Evolutionary conservation across 163 green algal genomes (phyloP).

Genomic region (Scenedesmus sp.): DNA sequence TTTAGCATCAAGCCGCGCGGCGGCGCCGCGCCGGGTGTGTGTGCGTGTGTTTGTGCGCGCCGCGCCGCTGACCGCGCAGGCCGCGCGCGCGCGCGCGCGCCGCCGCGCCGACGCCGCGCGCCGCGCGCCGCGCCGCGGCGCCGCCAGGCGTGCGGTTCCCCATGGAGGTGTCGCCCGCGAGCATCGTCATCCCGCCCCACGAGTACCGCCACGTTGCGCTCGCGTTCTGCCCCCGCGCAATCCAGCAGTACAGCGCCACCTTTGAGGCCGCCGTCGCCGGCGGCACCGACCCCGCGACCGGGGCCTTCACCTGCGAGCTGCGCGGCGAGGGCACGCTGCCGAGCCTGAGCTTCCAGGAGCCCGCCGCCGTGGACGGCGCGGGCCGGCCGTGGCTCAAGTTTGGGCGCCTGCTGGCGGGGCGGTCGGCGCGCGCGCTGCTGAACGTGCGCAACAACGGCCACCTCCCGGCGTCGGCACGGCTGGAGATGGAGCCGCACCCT

Average conservation of each 20-base stretch:
- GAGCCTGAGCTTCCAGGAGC: slow-evolving; percentile 65
- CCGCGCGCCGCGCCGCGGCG: too few relatives aligned
- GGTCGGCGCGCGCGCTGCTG: slow-evolving; percentile 49
- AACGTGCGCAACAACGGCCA: slow-evolving; percentile 79
- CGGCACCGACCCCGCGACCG: slow-evolving; percentile 71
- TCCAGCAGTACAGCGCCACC: slow-evolving; percentile 69
- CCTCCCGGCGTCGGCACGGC: slow-evolving; percentile 60
- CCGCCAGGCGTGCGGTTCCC: slow-evolving; percentile 57
- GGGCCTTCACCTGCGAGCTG: slow-evolving; percentile 72
- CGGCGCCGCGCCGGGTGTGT: neutral
- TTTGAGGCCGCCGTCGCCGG: slow-evolving; percentile 71
- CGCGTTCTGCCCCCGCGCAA: slow-evolving; percentile 69
- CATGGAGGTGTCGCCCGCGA: slow-evolving; percentile 64
- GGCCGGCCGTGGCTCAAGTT: slow-evolving; percentile 69
- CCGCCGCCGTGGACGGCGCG: slow-evolving; percentile 49
- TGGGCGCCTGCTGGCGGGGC: slow-evolving; percentile 65
- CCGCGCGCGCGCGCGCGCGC: too few relatives aligned
- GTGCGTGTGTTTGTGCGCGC: too few relatives aligned
- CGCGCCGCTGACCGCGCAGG: too few relatives aligned
- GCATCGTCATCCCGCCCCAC: slow-evolving; percentile 70
- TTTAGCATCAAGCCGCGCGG: slow-evolving; percentile 71
- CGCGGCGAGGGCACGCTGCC: slow-evolving; percentile 79
- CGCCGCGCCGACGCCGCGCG: too few relatives aligned
- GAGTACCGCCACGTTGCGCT: slow-evolving; percentile 74
- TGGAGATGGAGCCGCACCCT: slow-evolving; percentile 60